These are phyloP conservation scores for Hygrophila difformis DNA, from an alignment of 257 asterid species.

Conservation along the genomic window DNA sequence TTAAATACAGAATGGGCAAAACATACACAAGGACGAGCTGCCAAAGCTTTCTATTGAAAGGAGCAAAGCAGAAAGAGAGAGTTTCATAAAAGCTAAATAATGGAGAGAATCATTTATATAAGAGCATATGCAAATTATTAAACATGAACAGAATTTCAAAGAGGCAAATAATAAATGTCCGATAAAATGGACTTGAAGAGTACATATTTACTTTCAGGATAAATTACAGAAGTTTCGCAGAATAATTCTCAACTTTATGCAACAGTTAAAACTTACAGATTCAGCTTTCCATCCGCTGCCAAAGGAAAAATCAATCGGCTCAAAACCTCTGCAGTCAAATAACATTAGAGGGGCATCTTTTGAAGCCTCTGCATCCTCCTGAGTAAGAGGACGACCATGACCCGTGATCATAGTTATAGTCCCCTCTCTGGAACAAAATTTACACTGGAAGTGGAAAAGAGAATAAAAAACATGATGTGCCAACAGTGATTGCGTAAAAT, in stretches of 20 bases:
- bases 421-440: constrained; percentile 87
- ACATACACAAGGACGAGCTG: too few relatives aligned
- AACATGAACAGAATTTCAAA: too few relatives aligned
- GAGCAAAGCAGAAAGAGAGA: too few relatives aligned
- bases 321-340: constrained; percentile 71
- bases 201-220: too few relatives aligned
- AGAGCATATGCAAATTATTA: too few relatives aligned
- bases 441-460: constrained; percentile 49
- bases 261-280: constrained; percentile 51
- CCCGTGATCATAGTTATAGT: constrained; percentile 68
- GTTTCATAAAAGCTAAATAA: too few relatives aligned
- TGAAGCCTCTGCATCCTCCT: constrained; percentile 43
- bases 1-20: too few relatives aligned
- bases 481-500: too few relatives aligned
- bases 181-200: not conserved
- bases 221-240: too few relatives aligned
- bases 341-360: constrained; percentile 50
- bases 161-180: too few relatives aligned
- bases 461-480: constrained; percentile 16
- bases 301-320: constrained; percentile 67
- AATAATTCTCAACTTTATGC: not conserved
- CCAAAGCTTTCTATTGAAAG: too few relatives aligned
- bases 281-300: constrained; percentile 74
- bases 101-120: too few relatives aligned
- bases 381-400: constrained; percentile 67